Evolutionary conservation across 2,329 filamentous ascomycete species (phyloP).

Genomic region (Nemania serpens): DNA sequence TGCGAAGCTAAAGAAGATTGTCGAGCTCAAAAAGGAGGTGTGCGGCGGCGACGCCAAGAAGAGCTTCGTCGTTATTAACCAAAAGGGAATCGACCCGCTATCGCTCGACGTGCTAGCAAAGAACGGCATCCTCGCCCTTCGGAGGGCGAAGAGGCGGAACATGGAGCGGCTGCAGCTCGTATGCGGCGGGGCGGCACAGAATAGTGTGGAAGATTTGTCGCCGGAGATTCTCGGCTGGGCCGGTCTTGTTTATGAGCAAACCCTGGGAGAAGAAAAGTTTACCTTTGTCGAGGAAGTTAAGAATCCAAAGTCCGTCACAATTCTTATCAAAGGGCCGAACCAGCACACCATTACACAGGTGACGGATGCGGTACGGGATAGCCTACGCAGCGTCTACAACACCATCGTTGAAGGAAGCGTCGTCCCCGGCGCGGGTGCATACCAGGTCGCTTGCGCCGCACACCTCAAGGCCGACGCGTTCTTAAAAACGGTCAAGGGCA

Average conservation of each 20-base stretch:
- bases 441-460: conserved; percentile 89
- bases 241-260: conserved; percentile 94
- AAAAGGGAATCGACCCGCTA: conserved; percentile 97
- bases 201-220: conserved; percentile 91
- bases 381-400: conserved; percentile 96
- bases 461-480: conserved; percentile 88
- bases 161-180: conserved; percentile 98
- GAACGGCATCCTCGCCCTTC: conserved; percentile 94
- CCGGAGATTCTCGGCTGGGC: conserved; percentile 94
- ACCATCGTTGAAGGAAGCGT: conserved; percentile 98
- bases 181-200: conserved; percentile 88
- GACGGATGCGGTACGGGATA: conserved; percentile 93
- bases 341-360: conserved; percentile 95
- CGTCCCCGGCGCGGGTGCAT: conserved; percentile 90
- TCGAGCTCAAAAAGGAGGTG: conserved; percentile 96
- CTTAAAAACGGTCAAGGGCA: conserved; percentile 90
- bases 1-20: conserved; percentile 94
- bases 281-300: conserved; percentile 99
- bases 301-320: conserved; percentile 95
- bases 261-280: conserved; percentile 97
- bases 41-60: conserved; percentile 93
- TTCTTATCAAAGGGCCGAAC: conserved; percentile 98
- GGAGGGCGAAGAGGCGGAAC: conserved; percentile 95
- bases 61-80: conserved; percentile 97
- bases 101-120: conserved; percentile 96